Percentiles rank a stretch among this genome's conserved stretches.
phyloP scores from a whole-genome alignment of 2,329 filamentous ascomycete genomes.

The Trichoderma guizhouense region DNA sequence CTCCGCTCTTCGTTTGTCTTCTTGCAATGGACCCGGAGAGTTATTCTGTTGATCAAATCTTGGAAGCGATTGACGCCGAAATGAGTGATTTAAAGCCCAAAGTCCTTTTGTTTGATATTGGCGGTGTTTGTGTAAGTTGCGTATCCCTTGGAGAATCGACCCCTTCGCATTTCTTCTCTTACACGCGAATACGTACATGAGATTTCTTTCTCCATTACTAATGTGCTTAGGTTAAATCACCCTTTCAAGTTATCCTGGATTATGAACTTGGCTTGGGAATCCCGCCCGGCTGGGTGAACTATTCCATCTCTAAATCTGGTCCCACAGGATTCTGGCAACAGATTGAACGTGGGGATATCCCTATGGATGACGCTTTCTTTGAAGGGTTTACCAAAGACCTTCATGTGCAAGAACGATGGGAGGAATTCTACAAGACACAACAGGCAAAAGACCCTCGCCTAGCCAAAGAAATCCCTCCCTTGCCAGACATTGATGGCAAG shows the following conservation, averaged over 20 bases:
- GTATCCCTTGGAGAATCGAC: background rate
- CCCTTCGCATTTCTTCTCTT: background rate
- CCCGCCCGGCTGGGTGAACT: constrained; percentile 87
- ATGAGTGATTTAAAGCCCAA: constrained; percentile 56
- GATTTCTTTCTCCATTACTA: background rate
- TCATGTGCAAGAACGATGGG: constrained; percentile 64
- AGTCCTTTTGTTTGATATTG: constrained; percentile 89
- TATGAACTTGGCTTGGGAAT: constrained; percentile 77
- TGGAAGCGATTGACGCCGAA: constrained; percentile 30
- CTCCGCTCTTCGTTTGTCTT: background rate
- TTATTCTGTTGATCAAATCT: constrained; percentile 24
- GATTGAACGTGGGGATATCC: constrained; percentile 79
- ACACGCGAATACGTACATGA: background rate
- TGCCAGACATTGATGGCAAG: constrained; percentile 73
- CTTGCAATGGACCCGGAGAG: constrained; percentile 6
- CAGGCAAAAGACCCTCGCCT: constrained; percentile 41
- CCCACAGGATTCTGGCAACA: constrained; percentile 84
- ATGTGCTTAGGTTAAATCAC: constrained; percentile 69
- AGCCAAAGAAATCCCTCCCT: constrained; percentile 48
- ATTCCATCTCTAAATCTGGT: constrained; percentile 74
- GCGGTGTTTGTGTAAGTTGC: constrained; percentile 85
- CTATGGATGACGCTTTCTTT: constrained; percentile 73
- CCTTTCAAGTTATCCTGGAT: constrained; percentile 88
- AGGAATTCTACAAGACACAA: constrained; percentile 54
- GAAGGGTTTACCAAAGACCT: constrained; percentile 72